Evolutionary conservation across 192 early-diverging fungal genomes (phyloP).

Genomic region (Backusella macrospora): DNA sequence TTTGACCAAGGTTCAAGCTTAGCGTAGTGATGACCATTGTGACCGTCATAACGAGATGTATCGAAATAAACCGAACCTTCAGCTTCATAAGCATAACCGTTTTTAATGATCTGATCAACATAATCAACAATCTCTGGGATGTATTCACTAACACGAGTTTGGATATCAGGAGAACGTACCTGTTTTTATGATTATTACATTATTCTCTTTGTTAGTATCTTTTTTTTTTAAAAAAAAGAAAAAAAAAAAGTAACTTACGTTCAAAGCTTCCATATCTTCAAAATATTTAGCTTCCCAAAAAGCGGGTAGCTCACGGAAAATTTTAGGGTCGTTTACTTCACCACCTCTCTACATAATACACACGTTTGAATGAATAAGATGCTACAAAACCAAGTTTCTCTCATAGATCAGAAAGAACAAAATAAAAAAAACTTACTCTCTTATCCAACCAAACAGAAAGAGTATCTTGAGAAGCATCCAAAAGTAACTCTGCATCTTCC

Average conservation of each 20-base stretch:
- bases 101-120: constrained; percentile 90
- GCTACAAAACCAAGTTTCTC: too few species aligned
- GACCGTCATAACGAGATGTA: constrained; percentile 78
- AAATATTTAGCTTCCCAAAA: constrained; percentile 96
- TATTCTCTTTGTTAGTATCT: not conserved
- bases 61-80: constrained; percentile 97
- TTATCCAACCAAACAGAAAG: constrained; percentile 56
- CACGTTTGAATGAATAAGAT: not conserved
- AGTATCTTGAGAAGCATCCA: constrained; percentile 56
- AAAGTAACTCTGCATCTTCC: constrained; percentile 47
- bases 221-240: not conserved
- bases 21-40: constrained; percentile 87
- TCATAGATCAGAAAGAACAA: constrained; percentile 4
- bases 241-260: constrained; percentile 50
- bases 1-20: constrained; percentile 93
- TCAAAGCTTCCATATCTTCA: constrained; percentile 89
- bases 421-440: constrained; percentile 39
- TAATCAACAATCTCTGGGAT: constrained; percentile 92
- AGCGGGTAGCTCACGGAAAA: constrained; percentile 92
- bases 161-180: constrained; percentile 80
- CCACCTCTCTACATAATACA: constrained; percentile 42
- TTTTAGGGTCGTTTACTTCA: constrained; percentile 82
- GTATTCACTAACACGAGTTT: constrained; percentile 96
- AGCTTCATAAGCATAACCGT: constrained; percentile 93
- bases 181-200: constrained; percentile 13